Percentiles rank a stretch among this genome's conserved stretches.
phyloP scores from a whole-genome alignment of 2,329 filamentous ascomycete genomes.

The Ustilaginoidea virens region DNA sequence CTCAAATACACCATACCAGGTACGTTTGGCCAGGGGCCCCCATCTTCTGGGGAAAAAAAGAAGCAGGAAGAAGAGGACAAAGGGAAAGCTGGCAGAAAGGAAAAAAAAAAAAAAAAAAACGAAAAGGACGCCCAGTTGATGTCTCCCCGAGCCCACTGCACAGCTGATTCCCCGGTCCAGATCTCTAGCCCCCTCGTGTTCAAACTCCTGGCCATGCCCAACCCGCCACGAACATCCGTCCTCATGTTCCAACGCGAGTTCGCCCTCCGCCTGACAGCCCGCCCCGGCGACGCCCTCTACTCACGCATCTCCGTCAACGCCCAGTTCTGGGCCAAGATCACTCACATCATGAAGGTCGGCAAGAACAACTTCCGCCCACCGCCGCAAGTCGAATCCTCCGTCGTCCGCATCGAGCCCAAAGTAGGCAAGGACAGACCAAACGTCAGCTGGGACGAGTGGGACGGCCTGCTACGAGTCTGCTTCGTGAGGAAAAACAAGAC shows the following conservation, averaged over 20 bases:
- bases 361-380: constrained; percentile 95
- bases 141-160: too few relatives aligned
- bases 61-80: too few relatives aligned
- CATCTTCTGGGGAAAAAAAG: too few relatives aligned
- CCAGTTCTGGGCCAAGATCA: constrained; percentile 63
- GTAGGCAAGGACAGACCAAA: constrained; percentile 60
- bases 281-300: constrained; percentile 78
- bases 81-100: too few relatives aligned
- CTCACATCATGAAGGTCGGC: constrained; percentile 81
- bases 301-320: constrained; percentile 83
- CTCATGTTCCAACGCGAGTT: constrained; percentile 98
- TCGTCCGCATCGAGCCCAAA: constrained; percentile 83
- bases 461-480: constrained; percentile 66
- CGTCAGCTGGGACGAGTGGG: constrained; percentile 90
- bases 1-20: constrained; percentile 49
- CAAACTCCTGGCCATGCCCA: constrained; percentile 67
- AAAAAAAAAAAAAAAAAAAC: too few relatives aligned
- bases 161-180: constrained; percentile 26
- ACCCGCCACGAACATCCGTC: constrained; percentile 68
- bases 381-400: constrained; percentile 79
- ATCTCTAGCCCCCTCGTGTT: constrained; percentile 90
- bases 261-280: constrained; percentile 75
- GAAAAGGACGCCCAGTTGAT: too few relatives aligned
- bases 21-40: too few relatives aligned
- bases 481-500: constrained; percentile 76